phyloP scores from a whole-genome alignment of 208 protist genomes.

The Crithidia brevicula region DNA sequence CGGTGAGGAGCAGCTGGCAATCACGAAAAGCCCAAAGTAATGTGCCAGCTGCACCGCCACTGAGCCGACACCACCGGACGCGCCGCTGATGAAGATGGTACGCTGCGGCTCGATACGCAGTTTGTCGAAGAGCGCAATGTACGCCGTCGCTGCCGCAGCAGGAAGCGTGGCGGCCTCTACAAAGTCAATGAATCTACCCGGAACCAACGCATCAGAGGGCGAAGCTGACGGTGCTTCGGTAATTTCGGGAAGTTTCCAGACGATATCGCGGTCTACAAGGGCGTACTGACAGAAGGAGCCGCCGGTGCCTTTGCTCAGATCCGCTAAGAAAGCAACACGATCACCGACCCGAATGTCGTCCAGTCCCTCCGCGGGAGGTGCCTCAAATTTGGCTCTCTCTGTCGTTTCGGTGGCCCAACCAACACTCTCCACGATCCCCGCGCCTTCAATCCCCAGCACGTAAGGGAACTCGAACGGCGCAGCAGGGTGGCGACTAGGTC shows the following conservation, averaged over 20 bases:
- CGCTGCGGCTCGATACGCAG: constrained; percentile 55
- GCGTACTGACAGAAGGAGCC: constrained; percentile 82
- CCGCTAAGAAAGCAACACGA: constrained; percentile 66
- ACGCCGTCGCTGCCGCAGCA: constrained; percentile 63
- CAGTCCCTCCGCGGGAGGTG: neutral
- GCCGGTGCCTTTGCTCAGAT: constrained; percentile 38
- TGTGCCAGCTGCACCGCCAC: constrained; percentile 81
- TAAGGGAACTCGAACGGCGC: constrained; percentile 56
- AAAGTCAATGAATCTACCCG: constrained; percentile 58
- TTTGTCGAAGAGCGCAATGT: constrained; percentile 80
- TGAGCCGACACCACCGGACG: constrained; percentile 73
- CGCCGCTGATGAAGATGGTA: constrained; percentile 81
- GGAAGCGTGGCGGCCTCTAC: constrained; percentile 73
- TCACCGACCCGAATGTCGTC: constrained; percentile 53
- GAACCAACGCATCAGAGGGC: constrained; percentile 4
- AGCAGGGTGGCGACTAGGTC: constrained; percentile 22
- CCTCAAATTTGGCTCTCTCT: neutral
- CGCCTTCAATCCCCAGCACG: constrained; percentile 65
- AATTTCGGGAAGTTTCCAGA: constrained; percentile 53
- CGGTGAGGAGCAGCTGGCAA: constrained; percentile 63
- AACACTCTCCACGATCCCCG: constrained; percentile 77
- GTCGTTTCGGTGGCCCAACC: constrained; percentile 35
- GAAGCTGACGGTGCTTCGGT: neutral
- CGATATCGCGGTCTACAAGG: constrained; percentile 46
- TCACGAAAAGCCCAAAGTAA: constrained; percentile 68